phyloP scores from a whole-genome alignment of 768 basidiomycete genomes.

The Holtermannia corniformis region DNA sequence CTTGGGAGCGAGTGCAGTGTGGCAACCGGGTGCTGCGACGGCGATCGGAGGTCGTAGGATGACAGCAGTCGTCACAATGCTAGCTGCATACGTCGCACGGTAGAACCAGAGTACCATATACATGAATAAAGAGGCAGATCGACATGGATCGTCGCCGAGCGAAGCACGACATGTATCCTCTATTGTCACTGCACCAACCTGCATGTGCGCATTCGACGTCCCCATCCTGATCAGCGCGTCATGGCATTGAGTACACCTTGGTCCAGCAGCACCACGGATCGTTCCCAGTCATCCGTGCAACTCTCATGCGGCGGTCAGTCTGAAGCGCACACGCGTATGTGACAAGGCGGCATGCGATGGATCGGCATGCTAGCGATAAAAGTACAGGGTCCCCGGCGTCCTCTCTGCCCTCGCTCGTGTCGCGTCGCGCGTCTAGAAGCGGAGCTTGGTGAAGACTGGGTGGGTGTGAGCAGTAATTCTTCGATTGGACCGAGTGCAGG shows the following conservation, averaged over 20 bases:
- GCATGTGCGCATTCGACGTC: background rate
- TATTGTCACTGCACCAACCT: background rate
- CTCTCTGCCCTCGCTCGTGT: background rate
- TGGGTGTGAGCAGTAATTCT: background rate
- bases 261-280: too few relatives aligned
- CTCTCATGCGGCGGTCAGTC: too few relatives aligned
- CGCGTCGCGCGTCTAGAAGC: conserved; percentile 28
- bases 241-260: too few relatives aligned
- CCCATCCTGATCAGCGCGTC: background rate
- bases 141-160: too few relatives aligned
- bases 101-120: too few relatives aligned
- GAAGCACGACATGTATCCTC: too few relatives aligned
- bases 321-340: too few relatives aligned
- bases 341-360: background rate
- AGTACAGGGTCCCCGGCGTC: background rate
- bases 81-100: too few relatives aligned
- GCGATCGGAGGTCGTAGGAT: background rate
- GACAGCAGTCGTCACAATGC: background rate
- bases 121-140: too few relatives aligned
- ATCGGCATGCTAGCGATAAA: background rate
- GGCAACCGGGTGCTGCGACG: background rate
- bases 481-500: background rate
- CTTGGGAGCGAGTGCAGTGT: background rate
- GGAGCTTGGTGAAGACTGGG: conserved; percentile 42
- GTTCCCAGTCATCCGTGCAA: too few relatives aligned